Percentiles rank a stretch among this genome's conserved stretches.
phyloP scores from a whole-genome alignment of 2,329 filamentous ascomycete genomes.

The Ploettnerulaceae sp. region DNA sequence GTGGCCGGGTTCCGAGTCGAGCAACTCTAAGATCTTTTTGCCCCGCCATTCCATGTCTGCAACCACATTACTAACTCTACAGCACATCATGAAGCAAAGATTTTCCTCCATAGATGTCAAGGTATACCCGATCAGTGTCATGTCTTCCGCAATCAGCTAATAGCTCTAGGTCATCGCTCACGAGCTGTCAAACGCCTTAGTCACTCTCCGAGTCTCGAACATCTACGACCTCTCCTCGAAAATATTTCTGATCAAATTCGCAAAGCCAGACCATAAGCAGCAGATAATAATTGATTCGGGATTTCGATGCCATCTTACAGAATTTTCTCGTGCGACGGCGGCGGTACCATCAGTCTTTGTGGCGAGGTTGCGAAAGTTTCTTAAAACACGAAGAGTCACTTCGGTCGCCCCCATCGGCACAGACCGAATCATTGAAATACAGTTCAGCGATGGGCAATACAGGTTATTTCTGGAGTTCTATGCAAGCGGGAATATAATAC shows the following conservation, averaged over 20 bases:
- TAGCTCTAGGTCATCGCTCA: constrained; percentile 75
- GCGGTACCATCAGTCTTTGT: constrained; percentile 83
- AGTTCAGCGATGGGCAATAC: constrained; percentile 88
- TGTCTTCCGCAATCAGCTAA: constrained; percentile 3
- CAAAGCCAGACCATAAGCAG: constrained; percentile 81
- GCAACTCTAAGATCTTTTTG: too few relatives aligned
- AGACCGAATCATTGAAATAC: constrained; percentile 86
- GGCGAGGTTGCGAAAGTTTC: constrained; percentile 74
- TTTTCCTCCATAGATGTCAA: constrained; percentile 78
- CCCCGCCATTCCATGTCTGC: too few relatives aligned
- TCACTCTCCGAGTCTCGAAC: constrained; percentile 79
- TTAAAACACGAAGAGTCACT: constrained; percentile 83
- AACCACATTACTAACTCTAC: constrained; percentile 6
- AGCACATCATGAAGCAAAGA: constrained; percentile 63
- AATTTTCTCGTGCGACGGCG: constrained; percentile 82
- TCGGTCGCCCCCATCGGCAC: constrained; percentile 81
- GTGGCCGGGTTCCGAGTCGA: too few relatives aligned
- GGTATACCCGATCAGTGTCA: constrained; percentile 36
- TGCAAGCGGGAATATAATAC: constrained; percentile 87
- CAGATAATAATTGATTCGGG: constrained; percentile 92
- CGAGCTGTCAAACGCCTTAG: constrained; percentile 75
- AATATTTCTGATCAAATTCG: constrained; percentile 92
- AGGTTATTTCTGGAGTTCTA: constrained; percentile 92
- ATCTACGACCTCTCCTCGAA: constrained; percentile 95
- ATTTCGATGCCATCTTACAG: constrained; percentile 91